These are phyloP conservation scores for Solanum appendiculatum DNA, from an alignment of 257 asterid species.

Conservation along the genomic window DNA sequence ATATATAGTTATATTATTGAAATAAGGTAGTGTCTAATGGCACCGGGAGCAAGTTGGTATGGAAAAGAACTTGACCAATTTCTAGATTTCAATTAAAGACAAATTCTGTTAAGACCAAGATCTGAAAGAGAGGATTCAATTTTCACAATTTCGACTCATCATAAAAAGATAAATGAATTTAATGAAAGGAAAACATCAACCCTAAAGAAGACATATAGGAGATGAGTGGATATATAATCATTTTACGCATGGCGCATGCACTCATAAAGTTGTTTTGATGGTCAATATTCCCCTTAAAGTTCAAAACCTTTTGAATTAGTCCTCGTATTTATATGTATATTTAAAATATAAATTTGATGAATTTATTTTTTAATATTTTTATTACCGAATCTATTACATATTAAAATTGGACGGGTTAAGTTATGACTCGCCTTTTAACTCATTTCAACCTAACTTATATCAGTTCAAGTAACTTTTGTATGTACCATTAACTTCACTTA, in stretches of 20 bases:
- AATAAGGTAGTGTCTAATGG: too few relatives aligned
- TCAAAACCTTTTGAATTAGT: not conserved
- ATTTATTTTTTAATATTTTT: not conserved
- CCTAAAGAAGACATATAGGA: not conserved
- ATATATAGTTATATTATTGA: too few relatives aligned
- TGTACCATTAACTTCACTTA: not conserved
- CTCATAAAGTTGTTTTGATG: not conserved
- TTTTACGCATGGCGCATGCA: not conserved
- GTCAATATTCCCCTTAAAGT: not conserved
- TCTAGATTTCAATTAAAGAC: too few relatives aligned
- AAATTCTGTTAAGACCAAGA: too few relatives aligned
- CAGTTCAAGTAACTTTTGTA: not conserved
- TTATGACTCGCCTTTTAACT: not conserved
- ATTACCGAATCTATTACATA: not conserved
- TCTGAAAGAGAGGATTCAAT: not conserved
- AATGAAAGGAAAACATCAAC: not conserved
- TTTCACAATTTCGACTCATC: not conserved
- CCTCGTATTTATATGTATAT: not conserved
- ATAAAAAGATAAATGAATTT: too few relatives aligned
- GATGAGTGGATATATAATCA: not conserved
- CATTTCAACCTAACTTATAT: not conserved
- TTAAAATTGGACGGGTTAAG: not conserved
- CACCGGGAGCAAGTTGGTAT: too few relatives aligned
- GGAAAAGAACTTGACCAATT: too few relatives aligned
- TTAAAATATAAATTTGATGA: not conserved